Conservation (phyloP, 1,284 basidiomycete species). For the Irpex lacteus region DNA sequence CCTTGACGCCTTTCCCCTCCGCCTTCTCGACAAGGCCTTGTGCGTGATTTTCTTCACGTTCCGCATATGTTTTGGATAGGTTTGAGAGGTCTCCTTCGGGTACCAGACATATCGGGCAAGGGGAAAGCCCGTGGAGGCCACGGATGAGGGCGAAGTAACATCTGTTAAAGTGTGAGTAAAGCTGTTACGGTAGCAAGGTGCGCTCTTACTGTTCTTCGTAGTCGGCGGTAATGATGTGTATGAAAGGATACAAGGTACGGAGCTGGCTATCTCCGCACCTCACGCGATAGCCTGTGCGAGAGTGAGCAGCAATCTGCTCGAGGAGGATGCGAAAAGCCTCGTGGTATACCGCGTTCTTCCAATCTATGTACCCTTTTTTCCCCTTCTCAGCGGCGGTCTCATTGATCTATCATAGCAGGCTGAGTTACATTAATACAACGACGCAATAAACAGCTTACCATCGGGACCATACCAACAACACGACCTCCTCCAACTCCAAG, state of each 20-base stretch:
- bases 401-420: constrained; percentile 14
- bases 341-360: constrained; percentile 31
- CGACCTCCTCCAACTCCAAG: constrained; percentile 32
- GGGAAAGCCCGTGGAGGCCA: constrained; percentile 4
- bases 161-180: constrained; percentile 1
- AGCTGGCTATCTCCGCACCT: constrained; percentile 20
- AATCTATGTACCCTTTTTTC: constrained; percentile 20
- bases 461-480: constrained; percentile 44
- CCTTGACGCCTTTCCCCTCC: not conserved
- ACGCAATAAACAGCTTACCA: constrained; percentile 27
- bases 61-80: not conserved
- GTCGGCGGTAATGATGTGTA: constrained; percentile 35
- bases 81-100: not conserved
- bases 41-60: not conserved
- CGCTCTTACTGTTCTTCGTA: constrained; percentile 35
- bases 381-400: constrained; percentile 15
- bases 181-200: not conserved
- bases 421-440: not conserved
- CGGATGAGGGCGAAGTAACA: constrained; percentile 10
- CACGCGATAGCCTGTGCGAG: constrained; percentile 17
- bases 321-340: constrained; percentile 23
- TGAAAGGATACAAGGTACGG: constrained; percentile 23
- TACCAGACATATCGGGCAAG: constrained; percentile 12
- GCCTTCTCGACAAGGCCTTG: not conserved
- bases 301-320: constrained; percentile 11